A percentile compares a stretch with the other conserved stretches of the same genome.
Conservation (phyloP, 441 rosid species). For the Eutrema salsugineum region DNA sequence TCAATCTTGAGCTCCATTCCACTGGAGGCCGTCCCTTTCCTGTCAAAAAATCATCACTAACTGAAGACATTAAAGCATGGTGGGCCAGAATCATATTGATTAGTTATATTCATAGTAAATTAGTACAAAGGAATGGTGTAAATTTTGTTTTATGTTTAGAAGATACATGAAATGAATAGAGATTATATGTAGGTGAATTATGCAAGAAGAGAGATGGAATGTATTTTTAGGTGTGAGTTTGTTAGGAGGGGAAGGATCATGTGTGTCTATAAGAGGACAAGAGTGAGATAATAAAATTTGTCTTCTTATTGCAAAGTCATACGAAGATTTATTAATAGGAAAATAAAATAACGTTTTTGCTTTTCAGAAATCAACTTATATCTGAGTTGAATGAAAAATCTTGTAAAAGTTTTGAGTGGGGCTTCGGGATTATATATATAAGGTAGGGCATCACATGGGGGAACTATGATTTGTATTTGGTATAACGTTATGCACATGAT, state of each 20-base stretch:
- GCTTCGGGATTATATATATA: neutral
- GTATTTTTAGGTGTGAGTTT: neutral
- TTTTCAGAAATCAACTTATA: too few relatives aligned
- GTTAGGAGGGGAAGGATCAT: neutral
- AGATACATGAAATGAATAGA: too few relatives aligned
- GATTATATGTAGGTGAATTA: neutral
- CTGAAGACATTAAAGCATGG: too few relatives aligned
- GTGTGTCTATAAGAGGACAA: neutral
- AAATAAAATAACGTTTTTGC: neutral
- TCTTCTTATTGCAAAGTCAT: neutral
- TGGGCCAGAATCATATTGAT: too few relatives aligned
- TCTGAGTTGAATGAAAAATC: neutral
- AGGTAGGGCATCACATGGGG: slow-evolving; percentile 26
- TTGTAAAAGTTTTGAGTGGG: slow-evolving; percentile 11
- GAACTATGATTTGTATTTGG: slow-evolving; percentile 12
- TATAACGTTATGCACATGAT: slow-evolving; percentile 23
- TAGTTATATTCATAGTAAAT: too few relatives aligned
- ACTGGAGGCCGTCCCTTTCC: slow-evolving; percentile 64
- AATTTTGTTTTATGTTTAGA: too few relatives aligned
- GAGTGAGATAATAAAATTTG: neutral
- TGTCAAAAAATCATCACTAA: slow-evolving; percentile 21
- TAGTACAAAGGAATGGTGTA: too few relatives aligned
- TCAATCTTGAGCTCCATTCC: slow-evolving; percentile 68
- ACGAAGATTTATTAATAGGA: neutral
- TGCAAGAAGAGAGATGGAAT: neutral